phyloP scores from a whole-genome alignment of 352 stramenopile species.

The Phytophthora hibernalis region DNA sequence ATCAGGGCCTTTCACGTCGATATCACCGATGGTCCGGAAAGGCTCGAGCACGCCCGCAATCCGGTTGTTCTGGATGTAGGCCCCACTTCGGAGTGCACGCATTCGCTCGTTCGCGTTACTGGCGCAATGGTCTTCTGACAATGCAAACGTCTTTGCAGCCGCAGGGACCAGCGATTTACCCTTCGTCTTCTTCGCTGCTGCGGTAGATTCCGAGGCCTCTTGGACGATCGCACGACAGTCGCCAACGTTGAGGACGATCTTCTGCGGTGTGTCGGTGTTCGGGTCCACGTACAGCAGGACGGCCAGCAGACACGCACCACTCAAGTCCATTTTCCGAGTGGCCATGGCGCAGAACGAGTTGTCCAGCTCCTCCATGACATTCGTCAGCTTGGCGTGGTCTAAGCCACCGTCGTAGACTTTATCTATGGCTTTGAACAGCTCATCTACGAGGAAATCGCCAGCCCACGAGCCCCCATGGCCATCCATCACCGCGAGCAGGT shows the following conservation, averaged over 20 bases:
- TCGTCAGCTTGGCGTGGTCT: constrained; percentile 34
- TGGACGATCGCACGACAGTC: constrained; percentile 73
- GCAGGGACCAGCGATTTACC: constrained; percentile 1
- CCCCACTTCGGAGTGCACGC: constrained; percentile 69
- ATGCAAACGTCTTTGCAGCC: constrained; percentile 26
- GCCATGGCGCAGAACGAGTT: constrained; percentile 49
- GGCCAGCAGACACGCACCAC: constrained; percentile 69
- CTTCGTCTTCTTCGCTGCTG: constrained; percentile 15
- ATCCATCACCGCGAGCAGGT: constrained; percentile 77
- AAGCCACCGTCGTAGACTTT: constrained; percentile 52
- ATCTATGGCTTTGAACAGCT: constrained; percentile 57
- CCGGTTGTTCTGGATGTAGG: constrained; percentile 70
- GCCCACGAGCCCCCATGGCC: constrained; percentile 71
- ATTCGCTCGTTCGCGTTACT: constrained; percentile 61
- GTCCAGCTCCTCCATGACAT: constrained; percentile 60
- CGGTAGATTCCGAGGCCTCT: constrained; percentile 29
- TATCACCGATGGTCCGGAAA: constrained; percentile 86
- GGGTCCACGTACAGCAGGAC: constrained; percentile 61
- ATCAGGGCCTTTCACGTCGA: constrained; percentile 77
- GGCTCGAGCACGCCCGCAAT: constrained; percentile 83
- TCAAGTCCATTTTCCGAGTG: constrained; percentile 52
- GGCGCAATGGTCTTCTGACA: constrained; percentile 82
- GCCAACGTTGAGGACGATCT: constrained; percentile 76
- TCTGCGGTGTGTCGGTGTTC: constrained; percentile 40
- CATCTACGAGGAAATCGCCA: constrained; percentile 61